Conservation (phyloP, 2,329 filamentous ascomycete species). For the Mariannaea sp. region DNA sequence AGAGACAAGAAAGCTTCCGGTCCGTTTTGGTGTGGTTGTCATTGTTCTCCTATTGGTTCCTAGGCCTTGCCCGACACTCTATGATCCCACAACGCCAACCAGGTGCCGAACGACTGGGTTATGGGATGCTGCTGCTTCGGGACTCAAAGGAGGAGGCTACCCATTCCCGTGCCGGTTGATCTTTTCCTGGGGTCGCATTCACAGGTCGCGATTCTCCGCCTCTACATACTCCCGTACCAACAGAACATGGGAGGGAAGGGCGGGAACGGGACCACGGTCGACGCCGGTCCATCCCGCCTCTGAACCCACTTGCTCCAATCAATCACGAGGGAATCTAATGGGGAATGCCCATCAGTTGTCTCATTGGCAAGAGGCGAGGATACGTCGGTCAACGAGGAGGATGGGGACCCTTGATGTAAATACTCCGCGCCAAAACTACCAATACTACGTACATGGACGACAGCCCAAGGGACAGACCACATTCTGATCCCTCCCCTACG, state of each 20-base stretch:
- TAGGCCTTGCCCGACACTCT: conserved; percentile 27
- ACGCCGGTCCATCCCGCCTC: conserved; percentile 14
- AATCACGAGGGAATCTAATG: neutral
- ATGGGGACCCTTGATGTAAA: neutral
- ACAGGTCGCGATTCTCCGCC: conserved; percentile 20
- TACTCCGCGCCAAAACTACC: neutral
- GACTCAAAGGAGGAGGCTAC: conserved; percentile 23
- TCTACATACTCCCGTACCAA: too few species aligned
- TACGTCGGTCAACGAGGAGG: neutral
- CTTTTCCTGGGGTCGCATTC: conserved; percentile 14
- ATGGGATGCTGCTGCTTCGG: conserved; percentile 29
- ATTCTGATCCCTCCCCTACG: conserved; percentile 1
- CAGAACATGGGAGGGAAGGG: conserved; percentile 18
- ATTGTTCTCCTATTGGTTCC: conserved; percentile 28
- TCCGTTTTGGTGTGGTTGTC: conserved; percentile 24
- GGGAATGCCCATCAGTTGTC: neutral
- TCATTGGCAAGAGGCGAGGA: neutral
- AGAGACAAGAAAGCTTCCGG: conserved; percentile 7
- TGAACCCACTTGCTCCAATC: conserved; percentile 8
- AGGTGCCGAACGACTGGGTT: conserved; percentile 30
- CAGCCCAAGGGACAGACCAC: neutral
- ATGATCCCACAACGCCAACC: conserved; percentile 29
- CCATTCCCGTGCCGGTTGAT: conserved; percentile 20
- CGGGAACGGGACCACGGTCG: conserved; percentile 7
- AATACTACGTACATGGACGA: neutral